Base-by-base conservation (phyloP, 768 basidiomycete genomes). In the Terana coerulea region DNA sequence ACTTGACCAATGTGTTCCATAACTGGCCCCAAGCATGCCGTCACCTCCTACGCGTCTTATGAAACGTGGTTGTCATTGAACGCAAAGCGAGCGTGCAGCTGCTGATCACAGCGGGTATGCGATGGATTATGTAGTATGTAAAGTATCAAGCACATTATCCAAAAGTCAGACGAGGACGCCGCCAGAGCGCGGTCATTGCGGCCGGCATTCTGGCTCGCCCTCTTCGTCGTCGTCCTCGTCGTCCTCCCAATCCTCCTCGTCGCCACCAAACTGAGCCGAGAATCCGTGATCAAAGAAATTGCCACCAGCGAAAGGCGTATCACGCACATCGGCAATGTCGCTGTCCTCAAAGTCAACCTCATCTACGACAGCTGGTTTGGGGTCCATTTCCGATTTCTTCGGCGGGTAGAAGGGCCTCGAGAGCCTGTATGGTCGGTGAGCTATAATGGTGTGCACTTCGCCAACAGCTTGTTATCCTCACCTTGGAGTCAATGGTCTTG, bases 241-340 rank as follows among this genome's bases (percentile, higher is more conserved):
- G 53, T 78, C 81, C 54, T 80, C 81, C 40, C 83, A 87, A 22
- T 83, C 80, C 41, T 76, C 78, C 50, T 70, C 72, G n/a, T 70
- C 73, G 53, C 80, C 86, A 54, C 84, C 88, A 67, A 86, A 86
- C 83, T 88, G 82, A 53, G 63, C 63, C 67, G 75, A 68, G 76
- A 83, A 85, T 58, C 71, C 83, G 67, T 79, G 77, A 68, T 88
- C 86, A 84, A 86, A 88, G 83, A 87, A 88, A 66, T 77, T 77
- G 65, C 76, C 73, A 66, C 77, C 76, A 78, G 84, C 80, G 74
- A 84, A 85, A 79, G 77, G 81, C 74, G 78, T 78, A 71, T 74
- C 76, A 86, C 89, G 83, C 81, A 91, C 88, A 73, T 90, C 87
- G 64, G 80, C 79, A 72, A 89, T 79, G 69, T 84, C 84, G 67